Base-by-base conservation (phyloP, 2,329 filamentous ascomycete genomes). In the Ambrosiella xylebori region DNA sequence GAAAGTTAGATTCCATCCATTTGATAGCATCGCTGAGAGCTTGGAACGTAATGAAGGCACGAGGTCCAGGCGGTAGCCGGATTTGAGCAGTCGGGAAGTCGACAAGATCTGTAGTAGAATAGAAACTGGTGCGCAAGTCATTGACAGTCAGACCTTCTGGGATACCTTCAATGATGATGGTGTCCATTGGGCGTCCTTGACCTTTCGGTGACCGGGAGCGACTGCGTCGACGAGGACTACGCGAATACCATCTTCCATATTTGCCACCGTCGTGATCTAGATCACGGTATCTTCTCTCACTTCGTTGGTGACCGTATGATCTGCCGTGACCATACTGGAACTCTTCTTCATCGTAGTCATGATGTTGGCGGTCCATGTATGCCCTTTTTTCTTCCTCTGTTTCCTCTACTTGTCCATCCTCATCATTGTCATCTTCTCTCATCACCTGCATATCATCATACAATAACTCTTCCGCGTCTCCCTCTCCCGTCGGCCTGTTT, bases 151-250 rank as follows among this genome's bases (percentile, higher is more conserved):
- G n/a, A 19, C 37, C 49, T 3, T 57, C 59, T 38, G 76, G 74
- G 58, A 80, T 63, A 57, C 76, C 76, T 64, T 81, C 77, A 49
- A 81, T 68, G 57, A 80, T 77, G 56, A 80, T 70, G 39, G 74
- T 78, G 61, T 76, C 71, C 62, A 70, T 76, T 38, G 75, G 74
- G 59, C 64, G 65, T 54, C 71, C 71, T 36, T 71, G 69, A 54
- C 66, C 67, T 39, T 62, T 66, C 39, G 66, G 70, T 36, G 70
- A 71, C 8, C 65, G 65, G 59, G 68, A 69, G 45, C 67, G 63
- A 56, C 66, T 66, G 44, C 64, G 62, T 41, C 64, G 62, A 5
- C 38, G 35, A 9, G 55, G 61, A 39, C 58, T 60, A 17, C 45
- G 53, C 12, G 58, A 60, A 52, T 60, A 60, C 4, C 56, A 41